phyloP scores from a whole-genome alignment of 306 rosid species.

The Dryas alaskensis region DNA sequence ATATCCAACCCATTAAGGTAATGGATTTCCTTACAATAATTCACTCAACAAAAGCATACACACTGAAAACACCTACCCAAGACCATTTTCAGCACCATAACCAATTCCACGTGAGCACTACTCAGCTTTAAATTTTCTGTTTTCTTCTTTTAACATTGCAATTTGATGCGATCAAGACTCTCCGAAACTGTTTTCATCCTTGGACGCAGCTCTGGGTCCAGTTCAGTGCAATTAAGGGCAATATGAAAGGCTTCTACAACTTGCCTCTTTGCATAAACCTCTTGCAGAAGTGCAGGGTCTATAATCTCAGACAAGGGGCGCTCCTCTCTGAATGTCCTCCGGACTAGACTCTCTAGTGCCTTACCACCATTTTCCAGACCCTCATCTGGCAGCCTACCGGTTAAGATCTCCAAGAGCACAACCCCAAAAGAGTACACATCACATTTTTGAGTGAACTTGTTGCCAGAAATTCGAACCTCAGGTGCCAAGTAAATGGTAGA shows the following conservation, averaged over 20 bases:
- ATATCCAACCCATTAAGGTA: constrained; percentile 22
- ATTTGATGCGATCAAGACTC: constrained; percentile 59
- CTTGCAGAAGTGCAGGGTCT: constrained; percentile 60
- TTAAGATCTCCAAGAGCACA: constrained; percentile 59
- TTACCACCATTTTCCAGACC: constrained; percentile 51
- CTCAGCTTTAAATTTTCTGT: constrained; percentile 16
- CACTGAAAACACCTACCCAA: neutral
- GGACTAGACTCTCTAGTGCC: constrained; percentile 53
- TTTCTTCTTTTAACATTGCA: constrained; percentile 17
- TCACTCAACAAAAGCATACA: neutral
- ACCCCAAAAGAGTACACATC: constrained; percentile 71
- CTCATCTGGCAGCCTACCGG: constrained; percentile 52
- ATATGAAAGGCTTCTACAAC: constrained; percentile 60
- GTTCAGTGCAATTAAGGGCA: constrained; percentile 73
- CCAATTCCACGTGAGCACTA: constrained; percentile 5
- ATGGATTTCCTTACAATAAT: constrained; percentile 18
- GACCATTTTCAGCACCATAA: constrained; percentile 16
- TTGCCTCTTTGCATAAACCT: constrained; percentile 66
- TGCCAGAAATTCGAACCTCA: constrained; percentile 48
- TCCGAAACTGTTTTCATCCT: constrained; percentile 65
- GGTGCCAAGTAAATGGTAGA: constrained; percentile 60
- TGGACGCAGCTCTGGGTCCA: constrained; percentile 70
- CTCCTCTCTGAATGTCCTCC: constrained; percentile 59
- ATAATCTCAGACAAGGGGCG: constrained; percentile 58
- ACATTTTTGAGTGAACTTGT: constrained; percentile 70